Percentiles rank a stretch among this genome's conserved stretches.
Evolutionary conservation across 257 asterid species (phyloP).

Genomic region (Thymus mandschuricus): DNA sequence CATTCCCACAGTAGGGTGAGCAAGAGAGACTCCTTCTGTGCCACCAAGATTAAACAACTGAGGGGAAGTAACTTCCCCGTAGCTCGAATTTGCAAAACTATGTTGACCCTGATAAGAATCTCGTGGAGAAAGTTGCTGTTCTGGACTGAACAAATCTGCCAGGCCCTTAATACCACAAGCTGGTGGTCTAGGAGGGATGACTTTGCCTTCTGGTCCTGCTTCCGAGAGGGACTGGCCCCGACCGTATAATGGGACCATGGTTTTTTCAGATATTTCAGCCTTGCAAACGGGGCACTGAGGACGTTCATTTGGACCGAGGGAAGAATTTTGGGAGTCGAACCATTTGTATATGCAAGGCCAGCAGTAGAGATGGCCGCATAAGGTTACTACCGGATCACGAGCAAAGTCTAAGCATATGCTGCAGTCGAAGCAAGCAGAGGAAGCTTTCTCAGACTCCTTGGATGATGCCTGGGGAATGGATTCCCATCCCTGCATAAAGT

Average conservation of each 20-base stretch:
- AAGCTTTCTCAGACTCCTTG: slow-evolving; percentile 44
- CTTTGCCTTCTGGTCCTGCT: slow-evolving; percentile 41
- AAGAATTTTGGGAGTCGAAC: slow-evolving; percentile 52
- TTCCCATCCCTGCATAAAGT: slow-evolving; percentile 53
- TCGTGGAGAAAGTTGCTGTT: slow-evolving; percentile 33
- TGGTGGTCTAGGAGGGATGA: slow-evolving; percentile 76
- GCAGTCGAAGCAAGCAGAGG: slow-evolving; percentile 77
- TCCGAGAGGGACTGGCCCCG: slow-evolving; percentile 54
- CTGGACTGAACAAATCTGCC: slow-evolving; percentile 32
- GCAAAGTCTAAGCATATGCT: slow-evolving; percentile 81
- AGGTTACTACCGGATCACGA: slow-evolving; percentile 77
- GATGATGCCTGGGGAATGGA: slow-evolving; percentile 43
- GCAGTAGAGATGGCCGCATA: slow-evolving; percentile 88
- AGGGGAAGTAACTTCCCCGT: slow-evolving; percentile 32
- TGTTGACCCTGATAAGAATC: slow-evolving; percentile 33
- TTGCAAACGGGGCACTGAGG: slow-evolving; percentile 85
- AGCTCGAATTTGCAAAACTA: slow-evolving; percentile 18
- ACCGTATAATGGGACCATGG: slow-evolving; percentile 80
- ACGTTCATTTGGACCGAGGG: slow-evolving; percentile 41
- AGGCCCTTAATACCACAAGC: slow-evolving; percentile 51
- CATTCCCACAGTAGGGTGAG: slow-evolving; percentile 55
- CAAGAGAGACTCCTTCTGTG: slow-evolving; percentile 28
- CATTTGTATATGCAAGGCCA: slow-evolving; percentile 96
- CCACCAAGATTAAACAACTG: slow-evolving; percentile 32
- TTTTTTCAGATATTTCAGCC: slow-evolving; percentile 66